Base-by-base conservation (phyloP, 768 basidiomycete species). In the Cystobasidium ongulense region DNA sequence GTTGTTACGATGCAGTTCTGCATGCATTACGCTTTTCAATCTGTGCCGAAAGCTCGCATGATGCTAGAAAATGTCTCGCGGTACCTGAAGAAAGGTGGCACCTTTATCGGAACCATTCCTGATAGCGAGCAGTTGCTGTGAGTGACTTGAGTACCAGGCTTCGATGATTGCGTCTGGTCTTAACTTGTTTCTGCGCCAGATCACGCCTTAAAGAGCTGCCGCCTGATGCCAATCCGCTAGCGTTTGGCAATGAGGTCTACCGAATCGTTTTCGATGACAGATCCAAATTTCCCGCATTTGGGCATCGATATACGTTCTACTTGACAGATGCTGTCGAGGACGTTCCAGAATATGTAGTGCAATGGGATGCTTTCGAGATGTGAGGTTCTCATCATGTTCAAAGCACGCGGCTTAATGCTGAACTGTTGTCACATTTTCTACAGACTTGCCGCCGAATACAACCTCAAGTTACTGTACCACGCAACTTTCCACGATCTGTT, bases 1-100 rank as follows among this genome's bases (percentile, higher is more conserved):
- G 91, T 92, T 72, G 92, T 98, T 4, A 91, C 92, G 1, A 91
- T 97, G 92, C 96, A 99, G 80, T 99, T 99, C 81, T 98, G 96
- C 82, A 97, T 99, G 91, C 96, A 99, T 81, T 98, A 99, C 79
- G 96, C 96, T 8, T 98, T 99, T 80, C 93, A 98, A 81, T 89
- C 86, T n/a, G 86, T 87, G 35, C 83, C 86, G 73, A 96, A 96
- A 80, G 90, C 88, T 29, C 86, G 91, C 36, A 89, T 87, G 80
- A 96, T 99, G 96, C 86, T 99, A 36, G 85, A 87, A 41, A 99
- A 99, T 80, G 94, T 93, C 35, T 86, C 87, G 72, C 82, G 85
- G 57, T 88, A 89, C 84, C 84, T 99, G 54, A 84, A 90, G 35
- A 84, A 85, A 31, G 95, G 94, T 29, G 96, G 96, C 2, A 82